A percentile compares a stretch with the other conserved stretches of the same genome.
phyloP scores from a whole-genome alignment of 768 basidiomycete species.

The Roridomyces roridus region DNA sequence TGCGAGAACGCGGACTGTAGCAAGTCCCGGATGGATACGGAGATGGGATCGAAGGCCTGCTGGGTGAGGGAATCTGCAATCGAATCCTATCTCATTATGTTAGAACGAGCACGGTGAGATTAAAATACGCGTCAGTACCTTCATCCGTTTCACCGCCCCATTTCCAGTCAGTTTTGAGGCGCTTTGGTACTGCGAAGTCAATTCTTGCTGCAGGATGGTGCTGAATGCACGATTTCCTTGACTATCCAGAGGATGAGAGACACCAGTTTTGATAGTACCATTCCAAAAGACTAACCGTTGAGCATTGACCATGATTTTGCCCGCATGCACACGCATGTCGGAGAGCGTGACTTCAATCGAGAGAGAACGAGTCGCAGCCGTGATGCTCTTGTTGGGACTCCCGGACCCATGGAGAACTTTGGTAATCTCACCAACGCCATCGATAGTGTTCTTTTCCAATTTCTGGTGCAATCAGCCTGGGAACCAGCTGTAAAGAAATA shows the following conservation, averaged over 20 bases:
- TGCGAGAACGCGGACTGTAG: background rate
- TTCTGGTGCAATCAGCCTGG: background rate
- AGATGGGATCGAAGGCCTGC: background rate
- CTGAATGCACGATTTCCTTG: conserved; percentile 8
- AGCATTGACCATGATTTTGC: background rate
- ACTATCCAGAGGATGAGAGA: background rate
- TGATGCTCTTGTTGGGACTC: background rate
- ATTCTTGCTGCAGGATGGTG: background rate
- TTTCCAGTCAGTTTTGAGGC: background rate
- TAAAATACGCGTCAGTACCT: background rate
- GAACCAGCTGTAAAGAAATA: background rate
- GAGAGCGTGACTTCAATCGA: background rate
- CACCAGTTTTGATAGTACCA: no score
- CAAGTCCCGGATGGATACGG: background rate
- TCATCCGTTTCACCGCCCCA: background rate
- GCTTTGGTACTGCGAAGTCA: background rate
- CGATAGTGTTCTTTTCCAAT: background rate
- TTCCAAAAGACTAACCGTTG: conserved; percentile 1
- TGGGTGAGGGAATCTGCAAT: no score
- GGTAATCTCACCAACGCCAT: background rate
- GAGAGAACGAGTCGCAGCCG: background rate
- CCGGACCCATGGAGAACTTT: background rate
- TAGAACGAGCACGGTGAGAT: background rate
- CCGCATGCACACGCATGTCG: background rate
- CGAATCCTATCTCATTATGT: background rate